phyloP scores from a whole-genome alignment of 257 asterid species.

The Coffea eugenioides region DNA sequence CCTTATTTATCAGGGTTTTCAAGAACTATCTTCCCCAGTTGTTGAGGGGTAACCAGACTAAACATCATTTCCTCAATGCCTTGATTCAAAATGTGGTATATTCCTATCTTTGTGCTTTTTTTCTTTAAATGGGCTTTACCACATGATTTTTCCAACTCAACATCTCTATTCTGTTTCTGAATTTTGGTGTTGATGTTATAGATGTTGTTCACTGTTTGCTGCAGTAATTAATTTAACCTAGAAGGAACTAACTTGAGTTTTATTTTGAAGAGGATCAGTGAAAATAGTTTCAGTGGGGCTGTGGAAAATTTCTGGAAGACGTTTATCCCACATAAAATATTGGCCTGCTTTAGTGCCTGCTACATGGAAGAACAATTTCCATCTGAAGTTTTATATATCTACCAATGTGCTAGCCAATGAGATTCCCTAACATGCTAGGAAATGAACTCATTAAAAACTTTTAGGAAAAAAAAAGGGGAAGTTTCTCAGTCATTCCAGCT shows the following conservation, averaged over 20 bases:
- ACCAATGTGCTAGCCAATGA: not conserved
- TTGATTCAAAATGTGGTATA: constrained; percentile 70
- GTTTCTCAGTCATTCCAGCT: no score
- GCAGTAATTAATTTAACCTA: not conserved
- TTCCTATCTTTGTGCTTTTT: constrained; percentile 11
- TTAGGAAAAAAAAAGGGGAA: no score
- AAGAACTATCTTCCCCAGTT: constrained; percentile 70
- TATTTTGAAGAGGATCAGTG: not conserved
- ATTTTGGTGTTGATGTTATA: not conserved
- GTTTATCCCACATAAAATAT: not conserved
- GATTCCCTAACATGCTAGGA: no score
- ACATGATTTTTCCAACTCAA: not conserved
- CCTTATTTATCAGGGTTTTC: constrained; percentile 66
- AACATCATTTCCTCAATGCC: constrained; percentile 51
- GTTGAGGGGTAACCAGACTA: constrained; percentile 52
- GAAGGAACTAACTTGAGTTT: not conserved
- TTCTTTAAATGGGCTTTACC: not conserved
- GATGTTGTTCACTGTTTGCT: not conserved
- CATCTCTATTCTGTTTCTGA: not conserved
- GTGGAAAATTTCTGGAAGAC: not conserved
- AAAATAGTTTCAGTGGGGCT: not conserved
- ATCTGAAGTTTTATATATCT: not conserved
- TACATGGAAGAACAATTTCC: not conserved
- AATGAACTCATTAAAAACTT: no score
- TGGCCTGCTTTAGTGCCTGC: not conserved